Evolutionary conservation across 225 moss, liverwort and hornwort genomes (phyloP), one percentile per base, ranked within the genome.

Genomic region (Rhytidiadelphus loreus): DNA sequence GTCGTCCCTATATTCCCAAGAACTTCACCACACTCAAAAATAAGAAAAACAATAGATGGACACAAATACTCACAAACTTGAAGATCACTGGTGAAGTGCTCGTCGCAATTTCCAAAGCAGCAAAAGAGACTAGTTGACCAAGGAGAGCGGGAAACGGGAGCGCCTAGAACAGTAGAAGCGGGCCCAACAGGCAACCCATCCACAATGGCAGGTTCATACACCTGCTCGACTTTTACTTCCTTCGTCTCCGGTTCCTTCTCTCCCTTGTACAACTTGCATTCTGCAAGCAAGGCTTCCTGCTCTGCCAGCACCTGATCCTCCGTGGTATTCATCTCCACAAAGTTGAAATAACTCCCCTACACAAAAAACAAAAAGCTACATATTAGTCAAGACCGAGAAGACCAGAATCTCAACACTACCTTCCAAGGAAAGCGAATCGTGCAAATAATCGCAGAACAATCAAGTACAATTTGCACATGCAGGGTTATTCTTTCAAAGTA

Each of bases 171-270:
- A 70, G 93, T 91, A 11, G 92, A 92, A 48, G 90, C 91, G 62
- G 87, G 85, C 37, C 93, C 94, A 71, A 91, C 88, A 79, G 95
- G 95, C 74, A 94, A 87, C 35, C 95, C 94, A 70, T 93, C 93
- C 53, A 91, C 91, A 18, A 90, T 92, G 16, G 52, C 91, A 90
- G 85, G 75, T 84, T 88, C 84, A 57, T 87, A 33, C 80, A 58
- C 90, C 83, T 90, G 89, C 80, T 92, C 86, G 13, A 85, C 82
- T 57, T 70, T 87, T 8, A 81, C 90, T 7, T 93, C 90, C 90
- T 98, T 98, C 48, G 95, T 95, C 88, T 97, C 95, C 20, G 95
- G 96, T 60, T 94, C 95, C 91, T 94, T 98, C 90, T 98, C 97
- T n/a, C 98, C 98, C 90, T 92, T 91, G 85, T 96, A 97, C 71